Evolutionary conservation across 2,329 filamentous ascomycete species (phyloP).

Genomic region (Chlorencoelia australis): DNA sequence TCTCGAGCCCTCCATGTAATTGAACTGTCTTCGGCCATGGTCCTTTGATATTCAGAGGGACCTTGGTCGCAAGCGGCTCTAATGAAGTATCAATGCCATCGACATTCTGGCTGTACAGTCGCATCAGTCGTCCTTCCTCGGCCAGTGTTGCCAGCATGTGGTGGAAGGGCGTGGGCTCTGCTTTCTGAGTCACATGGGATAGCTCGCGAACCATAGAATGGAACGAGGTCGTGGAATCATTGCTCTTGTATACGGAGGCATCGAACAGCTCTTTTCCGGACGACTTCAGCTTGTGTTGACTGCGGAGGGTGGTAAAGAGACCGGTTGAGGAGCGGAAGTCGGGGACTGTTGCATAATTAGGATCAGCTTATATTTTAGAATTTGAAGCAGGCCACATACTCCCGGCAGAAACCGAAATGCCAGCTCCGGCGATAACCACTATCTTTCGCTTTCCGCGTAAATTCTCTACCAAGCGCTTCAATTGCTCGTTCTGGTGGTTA

Average conservation of each 20-base stretch:
- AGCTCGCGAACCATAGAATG: slow-evolving; percentile 93
- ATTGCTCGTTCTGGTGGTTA: slow-evolving; percentile 46
- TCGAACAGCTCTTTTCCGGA: slow-evolving; percentile 96
- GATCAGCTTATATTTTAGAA: slow-evolving; percentile 6
- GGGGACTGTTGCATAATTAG: slow-evolving; percentile 49
- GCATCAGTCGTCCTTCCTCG: slow-evolving; percentile 74
- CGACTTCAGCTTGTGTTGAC: slow-evolving; percentile 80
- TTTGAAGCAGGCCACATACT: slow-evolving; percentile 48
- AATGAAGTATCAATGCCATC: slow-evolving; percentile 87
- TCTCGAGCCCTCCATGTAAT: slow-evolving; percentile 83
- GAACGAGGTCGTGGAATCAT: slow-evolving; percentile 78
- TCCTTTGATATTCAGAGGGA: slow-evolving; percentile 72
- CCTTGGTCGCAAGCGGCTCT: slow-evolving; percentile 65
- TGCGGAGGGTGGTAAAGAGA: slow-evolving; percentile 75
- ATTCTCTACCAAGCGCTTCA: slow-evolving; percentile 62
- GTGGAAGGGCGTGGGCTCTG: slow-evolving; percentile 81
- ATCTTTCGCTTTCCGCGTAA: slow-evolving; percentile 90
- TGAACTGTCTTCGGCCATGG: slow-evolving; percentile 93
- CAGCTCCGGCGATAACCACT: slow-evolving; percentile 89
- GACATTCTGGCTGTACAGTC: slow-evolving; percentile 94
- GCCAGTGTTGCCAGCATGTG: slow-evolving; percentile 86
- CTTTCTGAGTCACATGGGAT: slow-evolving; percentile 65
- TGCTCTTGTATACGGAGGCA: slow-evolving; percentile 92
- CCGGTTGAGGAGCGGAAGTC: slow-evolving; percentile 91
- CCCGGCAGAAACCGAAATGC: slow-evolving; percentile 92